Percentiles rank a stretch among this genome's conserved stretches.
phyloP scores from a whole-genome alignment of 805 yeast species.

The Lipomyces lipofer region DNA sequence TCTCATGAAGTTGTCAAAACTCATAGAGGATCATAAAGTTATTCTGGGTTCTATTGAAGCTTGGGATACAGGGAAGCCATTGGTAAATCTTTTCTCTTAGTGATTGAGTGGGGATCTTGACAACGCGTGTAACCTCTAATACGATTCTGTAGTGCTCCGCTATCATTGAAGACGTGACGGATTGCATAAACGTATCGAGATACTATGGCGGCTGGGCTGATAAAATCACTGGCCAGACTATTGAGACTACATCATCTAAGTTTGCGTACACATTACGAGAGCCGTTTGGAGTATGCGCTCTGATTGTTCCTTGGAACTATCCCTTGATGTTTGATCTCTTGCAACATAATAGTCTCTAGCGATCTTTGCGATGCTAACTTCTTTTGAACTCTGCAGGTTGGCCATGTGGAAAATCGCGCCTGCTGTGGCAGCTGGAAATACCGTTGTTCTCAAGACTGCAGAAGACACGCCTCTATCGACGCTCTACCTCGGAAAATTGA shows the following conservation, averaged over 20 bases:
- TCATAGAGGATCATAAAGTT: constrained; percentile 7
- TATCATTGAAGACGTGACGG: constrained; percentile 51
- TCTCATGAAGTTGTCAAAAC: constrained; percentile 1
- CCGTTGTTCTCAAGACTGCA: constrained; percentile 69
- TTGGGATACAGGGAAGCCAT: constrained; percentile 21
- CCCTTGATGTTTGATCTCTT: constrained; percentile 44
- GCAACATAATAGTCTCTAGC: background rate
- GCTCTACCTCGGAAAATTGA: constrained; percentile 58
- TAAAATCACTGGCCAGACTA: constrained; percentile 57
- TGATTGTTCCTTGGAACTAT: constrained; percentile 73
- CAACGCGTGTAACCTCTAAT: too few species aligned
- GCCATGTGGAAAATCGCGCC: constrained; percentile 75
- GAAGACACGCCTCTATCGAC: constrained; percentile 75
- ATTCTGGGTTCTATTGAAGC: constrained; percentile 18
- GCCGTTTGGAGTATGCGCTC: constrained; percentile 66
- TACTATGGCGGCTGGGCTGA: constrained; percentile 79
- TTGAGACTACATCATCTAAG: constrained; percentile 59
- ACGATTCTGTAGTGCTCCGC: constrained; percentile 12
- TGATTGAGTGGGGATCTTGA: too few species aligned
- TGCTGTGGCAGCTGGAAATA: constrained; percentile 78
- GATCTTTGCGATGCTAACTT: background rate
- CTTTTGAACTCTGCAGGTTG: constrained; percentile 18
- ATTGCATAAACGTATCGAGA: constrained; percentile 55
- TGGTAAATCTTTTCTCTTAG: too few species aligned
- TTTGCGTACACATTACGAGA: constrained; percentile 70